These are phyloP conservation scores for Puccinia horiana DNA, from an alignment of 1,284 basidiomycete genomes.

Conservation along the genomic window DNA sequence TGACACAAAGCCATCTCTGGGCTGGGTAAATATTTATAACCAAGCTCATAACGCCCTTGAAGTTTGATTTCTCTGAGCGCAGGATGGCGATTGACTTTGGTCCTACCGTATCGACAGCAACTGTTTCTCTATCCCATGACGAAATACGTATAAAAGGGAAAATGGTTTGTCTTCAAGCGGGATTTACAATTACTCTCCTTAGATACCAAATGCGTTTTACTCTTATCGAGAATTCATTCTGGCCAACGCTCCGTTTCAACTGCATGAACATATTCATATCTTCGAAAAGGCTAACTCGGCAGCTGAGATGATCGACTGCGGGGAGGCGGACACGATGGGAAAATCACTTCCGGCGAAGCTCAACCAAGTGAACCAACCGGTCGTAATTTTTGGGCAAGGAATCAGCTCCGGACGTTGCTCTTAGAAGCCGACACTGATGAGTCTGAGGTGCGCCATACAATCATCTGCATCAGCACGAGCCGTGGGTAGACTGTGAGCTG, in stretches of 20 bases:
- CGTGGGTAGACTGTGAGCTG: neutral
- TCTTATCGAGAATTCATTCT: neutral
- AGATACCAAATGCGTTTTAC: neutral
- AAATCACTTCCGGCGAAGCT: constrained; percentile 8
- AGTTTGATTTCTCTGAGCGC: neutral
- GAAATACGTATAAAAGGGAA: neutral
- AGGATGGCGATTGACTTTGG: neutral
- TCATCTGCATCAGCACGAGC: constrained; percentile 1
- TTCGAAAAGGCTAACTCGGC: neutral
- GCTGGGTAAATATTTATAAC: too few species aligned
- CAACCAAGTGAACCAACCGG: constrained; percentile 11
- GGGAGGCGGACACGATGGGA: neutral
- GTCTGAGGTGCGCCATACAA: neutral
- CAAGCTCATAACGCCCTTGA: too few species aligned
- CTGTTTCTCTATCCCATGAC: too few species aligned
- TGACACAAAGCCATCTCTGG: too few species aligned
- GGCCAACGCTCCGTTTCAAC: too few species aligned
- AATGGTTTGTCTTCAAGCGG: neutral
- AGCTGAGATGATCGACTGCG: neutral
- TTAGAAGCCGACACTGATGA: constrained; percentile 18
- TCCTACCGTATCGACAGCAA: too few species aligned
- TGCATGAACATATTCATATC: too few species aligned
- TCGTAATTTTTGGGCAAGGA: neutral
- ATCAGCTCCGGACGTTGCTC: constrained; percentile 7
- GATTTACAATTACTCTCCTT: neutral